A percentile compares a stretch with the other conserved stretches of the same genome.
Evolutionary conservation across 306 rosid genomes (phyloP).

Genomic region (Gastrolobium bilobum): DNA sequence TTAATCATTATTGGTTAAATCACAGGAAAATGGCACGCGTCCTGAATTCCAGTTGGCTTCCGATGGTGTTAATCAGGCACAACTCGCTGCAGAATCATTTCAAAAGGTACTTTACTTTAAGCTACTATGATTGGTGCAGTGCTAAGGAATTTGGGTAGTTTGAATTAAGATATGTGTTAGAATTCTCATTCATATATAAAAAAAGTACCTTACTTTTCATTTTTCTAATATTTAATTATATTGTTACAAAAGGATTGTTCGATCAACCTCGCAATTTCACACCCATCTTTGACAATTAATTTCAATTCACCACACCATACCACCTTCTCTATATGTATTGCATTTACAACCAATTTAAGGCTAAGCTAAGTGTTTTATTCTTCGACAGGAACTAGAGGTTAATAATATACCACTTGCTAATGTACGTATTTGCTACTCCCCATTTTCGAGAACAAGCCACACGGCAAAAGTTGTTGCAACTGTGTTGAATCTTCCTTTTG

Average conservation of each 20-base stretch:
- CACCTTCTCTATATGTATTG: background rate
- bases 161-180: too few species aligned
- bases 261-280: too few species aligned
- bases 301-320: background rate
- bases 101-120: constrained; percentile 51
- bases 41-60: constrained; percentile 77
- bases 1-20: background rate
- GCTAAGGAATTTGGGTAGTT: too few species aligned
- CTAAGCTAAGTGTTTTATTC: background rate
- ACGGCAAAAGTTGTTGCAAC: constrained; percentile 75
- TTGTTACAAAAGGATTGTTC: too few species aligned
- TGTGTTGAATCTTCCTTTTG: constrained; percentile 66
- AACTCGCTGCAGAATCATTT: constrained; percentile 68
- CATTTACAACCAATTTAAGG: background rate
- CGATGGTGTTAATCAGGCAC: constrained; percentile 79
- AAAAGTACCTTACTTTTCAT: too few species aligned
- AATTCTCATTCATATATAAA: too few species aligned
- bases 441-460: constrained; percentile 85
- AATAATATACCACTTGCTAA: constrained; percentile 58
- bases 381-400: constrained; percentile 68
- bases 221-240: too few species aligned
- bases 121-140: too few species aligned
- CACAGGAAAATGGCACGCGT: constrained; percentile 80
- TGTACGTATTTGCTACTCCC: constrained; percentile 84
- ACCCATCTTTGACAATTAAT: background rate